A percentile compares a stretch with the other conserved stretches of the same genome.
Conservation (phyloP, 208 protist genomes). For the Strigomonas culicis region DNA sequence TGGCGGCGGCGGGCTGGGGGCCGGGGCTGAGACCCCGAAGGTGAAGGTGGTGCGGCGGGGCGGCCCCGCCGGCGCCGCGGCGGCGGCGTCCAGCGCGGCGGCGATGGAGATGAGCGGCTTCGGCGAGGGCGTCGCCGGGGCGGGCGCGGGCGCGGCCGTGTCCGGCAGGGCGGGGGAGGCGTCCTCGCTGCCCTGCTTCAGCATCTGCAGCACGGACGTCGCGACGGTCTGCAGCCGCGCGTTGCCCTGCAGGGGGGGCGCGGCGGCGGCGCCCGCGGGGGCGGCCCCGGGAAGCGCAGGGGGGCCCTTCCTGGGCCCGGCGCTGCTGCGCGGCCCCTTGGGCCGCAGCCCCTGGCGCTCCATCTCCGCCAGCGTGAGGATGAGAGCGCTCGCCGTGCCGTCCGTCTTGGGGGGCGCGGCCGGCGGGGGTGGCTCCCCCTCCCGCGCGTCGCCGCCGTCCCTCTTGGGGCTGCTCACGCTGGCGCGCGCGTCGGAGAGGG, state of each 20-base stretch:
- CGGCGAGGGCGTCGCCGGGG: neutral
- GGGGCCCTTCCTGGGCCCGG: neutral
- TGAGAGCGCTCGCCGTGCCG: neutral
- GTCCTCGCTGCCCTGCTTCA: neutral
- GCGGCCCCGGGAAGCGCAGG: neutral
- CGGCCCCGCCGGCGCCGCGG: neutral
- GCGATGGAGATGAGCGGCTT: neutral
- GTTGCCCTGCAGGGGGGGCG: neutral
- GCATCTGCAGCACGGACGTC: constrained; percentile 8
- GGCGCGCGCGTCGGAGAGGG: neutral
- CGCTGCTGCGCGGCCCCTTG: neutral
- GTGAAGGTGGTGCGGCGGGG: constrained; percentile 33
- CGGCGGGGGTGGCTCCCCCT: no score
- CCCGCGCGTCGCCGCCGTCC: no score
- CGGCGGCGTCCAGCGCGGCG: neutral
- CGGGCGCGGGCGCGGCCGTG: neutral
- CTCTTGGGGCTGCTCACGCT: no score
- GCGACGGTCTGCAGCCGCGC: constrained; percentile 3
- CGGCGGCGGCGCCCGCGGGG: neutral
- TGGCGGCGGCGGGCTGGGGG: no score
- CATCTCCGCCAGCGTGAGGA: constrained; percentile 9
- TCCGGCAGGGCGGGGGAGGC: neutral
- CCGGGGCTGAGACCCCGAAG: constrained; percentile 7
- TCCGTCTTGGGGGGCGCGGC: no score
- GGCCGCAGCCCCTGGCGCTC: neutral